Evolutionary conservation across 2,329 filamentous ascomycete genomes (phyloP).

Genomic region (Canariomyces notabilis): DNA sequence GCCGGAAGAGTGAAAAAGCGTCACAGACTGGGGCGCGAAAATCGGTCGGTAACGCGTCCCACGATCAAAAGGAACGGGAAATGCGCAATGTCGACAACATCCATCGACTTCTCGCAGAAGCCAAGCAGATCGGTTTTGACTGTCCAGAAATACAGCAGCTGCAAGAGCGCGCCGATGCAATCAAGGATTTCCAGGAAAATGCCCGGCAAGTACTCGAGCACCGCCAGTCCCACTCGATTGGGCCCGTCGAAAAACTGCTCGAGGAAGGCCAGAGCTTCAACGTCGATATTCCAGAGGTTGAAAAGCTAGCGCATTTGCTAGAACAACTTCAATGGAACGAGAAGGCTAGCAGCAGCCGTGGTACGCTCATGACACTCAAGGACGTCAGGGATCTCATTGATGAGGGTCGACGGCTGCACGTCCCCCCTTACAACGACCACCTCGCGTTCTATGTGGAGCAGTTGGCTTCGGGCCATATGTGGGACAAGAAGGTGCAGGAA

Average conservation of each 20-base stretch:
- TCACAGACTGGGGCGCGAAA: conserved; percentile 73
- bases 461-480: conserved; percentile 69
- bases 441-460: conserved; percentile 72
- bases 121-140: conserved; percentile 85
- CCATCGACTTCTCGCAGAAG: conserved; percentile 73
- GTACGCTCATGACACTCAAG: conserved; percentile 62
- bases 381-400: conserved; percentile 77
- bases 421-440: conserved; percentile 75
- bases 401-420: conserved; percentile 69
- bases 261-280: conserved; percentile 68
- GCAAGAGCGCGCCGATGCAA: conserved; percentile 77
- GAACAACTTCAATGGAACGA: conserved; percentile 88
- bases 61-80: conserved; percentile 80
- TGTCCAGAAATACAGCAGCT: conserved; percentile 85
- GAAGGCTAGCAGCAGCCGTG: conserved; percentile 61
- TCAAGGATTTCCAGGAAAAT: conserved; percentile 76
- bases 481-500: conserved; percentile 91
- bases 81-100: conserved; percentile 86
- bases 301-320: conserved; percentile 67
- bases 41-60: conserved; percentile 50
- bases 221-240: conserved; percentile 56
- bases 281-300: conserved; percentile 44
- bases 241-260: conserved; percentile 83
- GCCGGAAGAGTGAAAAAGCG: conserved; percentile 86
- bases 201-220: conserved; percentile 67